A percentile compares a stretch with the other conserved stretches of the same genome.
phyloP scores from a whole-genome alignment of 306 rosid genomes.

The Cucumis hystrix region DNA sequence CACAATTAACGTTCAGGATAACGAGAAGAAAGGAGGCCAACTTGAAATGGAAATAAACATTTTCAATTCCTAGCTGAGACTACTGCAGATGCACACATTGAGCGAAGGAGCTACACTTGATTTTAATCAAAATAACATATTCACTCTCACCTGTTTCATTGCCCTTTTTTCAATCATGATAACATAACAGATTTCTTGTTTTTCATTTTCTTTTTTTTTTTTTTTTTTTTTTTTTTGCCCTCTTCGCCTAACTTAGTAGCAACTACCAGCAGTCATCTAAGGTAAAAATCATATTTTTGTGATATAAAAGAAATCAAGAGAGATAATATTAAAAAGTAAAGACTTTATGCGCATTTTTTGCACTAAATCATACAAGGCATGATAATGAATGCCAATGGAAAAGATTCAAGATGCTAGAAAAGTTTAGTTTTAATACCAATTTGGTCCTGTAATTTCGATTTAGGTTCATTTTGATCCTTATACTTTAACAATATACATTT shows the following conservation, averaged over 20 bases:
- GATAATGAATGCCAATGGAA: not conserved
- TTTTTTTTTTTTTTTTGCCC: too few relatives aligned
- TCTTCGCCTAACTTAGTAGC: too few relatives aligned
- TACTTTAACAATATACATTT: too few relatives aligned
- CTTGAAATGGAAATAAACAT: not conserved
- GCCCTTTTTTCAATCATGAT: not conserved
- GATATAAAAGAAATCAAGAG: not conserved
- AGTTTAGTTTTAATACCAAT: not conserved
- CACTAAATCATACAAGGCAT: not conserved
- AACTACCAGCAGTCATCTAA: not conserved
- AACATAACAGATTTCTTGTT: not conserved
- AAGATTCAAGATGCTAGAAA: not conserved
- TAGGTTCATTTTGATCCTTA: too few relatives aligned
- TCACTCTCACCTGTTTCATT: not conserved
- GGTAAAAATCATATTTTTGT: not conserved
- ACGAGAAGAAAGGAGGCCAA: not conserved
- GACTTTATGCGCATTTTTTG: not conserved
- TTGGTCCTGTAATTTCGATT: too few relatives aligned
- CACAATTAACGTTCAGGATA: not conserved
- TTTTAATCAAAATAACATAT: not conserved
- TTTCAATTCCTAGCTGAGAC: not conserved
- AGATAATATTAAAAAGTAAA: not conserved
- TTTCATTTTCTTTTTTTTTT: not conserved
- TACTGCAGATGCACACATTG: not conserved
- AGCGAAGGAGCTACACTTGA: not conserved